These are phyloP conservation scores for Ophiostoma sp. DNA, from an alignment of 2,329 filamentous ascomycete species.

Conservation along the genomic window DNA sequence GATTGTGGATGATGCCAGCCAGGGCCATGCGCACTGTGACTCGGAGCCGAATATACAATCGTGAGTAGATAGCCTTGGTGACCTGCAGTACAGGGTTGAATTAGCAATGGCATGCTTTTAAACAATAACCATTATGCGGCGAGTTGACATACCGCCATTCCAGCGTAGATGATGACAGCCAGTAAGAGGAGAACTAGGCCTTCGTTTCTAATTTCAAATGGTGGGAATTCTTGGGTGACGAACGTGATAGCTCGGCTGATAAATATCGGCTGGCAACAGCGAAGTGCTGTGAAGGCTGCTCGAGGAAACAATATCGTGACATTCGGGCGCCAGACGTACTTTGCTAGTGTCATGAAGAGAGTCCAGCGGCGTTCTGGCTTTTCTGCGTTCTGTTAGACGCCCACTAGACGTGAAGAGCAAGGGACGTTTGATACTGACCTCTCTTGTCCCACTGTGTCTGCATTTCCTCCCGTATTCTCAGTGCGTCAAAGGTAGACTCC, in stretches of 20 bases:
- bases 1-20: not conserved
- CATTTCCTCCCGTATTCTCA: not conserved
- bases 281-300: not conserved
- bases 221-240: not conserved
- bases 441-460: not conserved
- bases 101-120: not conserved
- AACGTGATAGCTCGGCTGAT: not conserved
- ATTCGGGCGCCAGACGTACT: not conserved
- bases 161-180: not conserved
- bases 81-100: not conserved
- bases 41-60: not conserved
- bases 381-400: not conserved
- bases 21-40: not conserved
- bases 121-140: not conserved
- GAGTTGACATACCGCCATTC: not conserved
- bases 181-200: not conserved
- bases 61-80: not conserved
- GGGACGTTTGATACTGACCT: not conserved
- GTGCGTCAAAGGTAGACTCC: not conserved
- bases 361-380: not conserved
- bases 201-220: not conserved
- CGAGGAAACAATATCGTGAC: not conserved
- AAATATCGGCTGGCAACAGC: not conserved
- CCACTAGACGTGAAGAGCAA: not conserved
- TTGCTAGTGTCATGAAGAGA: not conserved